Conservation (phyloP, 495 filamentous ascomycete genomes). For the Delitschia confertaspora region DNA sequence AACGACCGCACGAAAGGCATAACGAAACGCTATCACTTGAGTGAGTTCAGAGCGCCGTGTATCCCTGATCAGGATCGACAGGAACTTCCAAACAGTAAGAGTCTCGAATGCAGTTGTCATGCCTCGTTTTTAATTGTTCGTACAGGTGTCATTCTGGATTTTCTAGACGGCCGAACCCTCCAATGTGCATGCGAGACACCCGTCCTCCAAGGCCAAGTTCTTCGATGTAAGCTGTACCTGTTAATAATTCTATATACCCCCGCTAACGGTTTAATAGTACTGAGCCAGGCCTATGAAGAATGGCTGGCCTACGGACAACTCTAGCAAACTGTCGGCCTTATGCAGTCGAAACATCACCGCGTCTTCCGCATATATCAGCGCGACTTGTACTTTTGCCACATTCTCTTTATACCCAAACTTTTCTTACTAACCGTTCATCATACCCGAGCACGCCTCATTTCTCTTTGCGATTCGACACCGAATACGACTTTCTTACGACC, state of each 20-base stretch:
- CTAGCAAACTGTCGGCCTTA: slow-evolving; percentile 4
- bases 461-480: too few relatives aligned
- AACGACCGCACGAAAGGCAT: slow-evolving; percentile 40
- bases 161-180: slow-evolving; percentile 70
- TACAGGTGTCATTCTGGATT: slow-evolving; percentile 56
- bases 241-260: background rate
- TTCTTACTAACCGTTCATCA: too few relatives aligned
- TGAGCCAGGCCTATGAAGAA: slow-evolving; percentile 27
- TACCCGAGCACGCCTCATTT: too few relatives aligned
- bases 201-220: slow-evolving; percentile 20
- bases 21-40: slow-evolving; percentile 68
- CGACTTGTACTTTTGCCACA: too few relatives aligned
- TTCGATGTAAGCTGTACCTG: slow-evolving; percentile 21
- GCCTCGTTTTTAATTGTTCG: background rate
- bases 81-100: slow-evolving; percentile 71
- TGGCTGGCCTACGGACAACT: slow-evolving; percentile 26
- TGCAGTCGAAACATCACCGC: too few relatives aligned
- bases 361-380: too few relatives aligned
- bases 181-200: slow-evolving; percentile 54
- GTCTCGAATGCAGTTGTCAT: background rate
- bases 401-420: too few relatives aligned
- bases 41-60: slow-evolving; percentile 67
- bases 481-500: too few relatives aligned
- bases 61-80: slow-evolving; percentile 80
- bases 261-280: slow-evolving; percentile 18